Base-by-base conservation (phyloP, 352 stramenopile species). In the Chrysophaeum taylorii region DNA sequence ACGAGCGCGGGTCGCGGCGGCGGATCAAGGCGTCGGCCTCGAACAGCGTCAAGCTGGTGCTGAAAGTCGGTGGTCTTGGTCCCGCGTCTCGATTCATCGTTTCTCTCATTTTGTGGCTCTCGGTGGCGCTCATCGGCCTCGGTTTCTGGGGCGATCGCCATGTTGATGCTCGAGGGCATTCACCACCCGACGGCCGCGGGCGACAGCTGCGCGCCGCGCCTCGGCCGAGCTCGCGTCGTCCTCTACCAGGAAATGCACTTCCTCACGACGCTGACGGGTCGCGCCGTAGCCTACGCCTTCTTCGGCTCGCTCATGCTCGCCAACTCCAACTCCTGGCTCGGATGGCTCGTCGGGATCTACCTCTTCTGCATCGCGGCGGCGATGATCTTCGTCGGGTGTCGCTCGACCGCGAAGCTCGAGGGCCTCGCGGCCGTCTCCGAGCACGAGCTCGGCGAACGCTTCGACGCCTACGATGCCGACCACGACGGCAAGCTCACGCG, bases 331-430 rank as follows among this genome's bases (percentile, higher is more conserved):
- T 31, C 5, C 4, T 42, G 33, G 57, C 57, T 66, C 33, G 57
- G 57, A 2, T 23, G 12, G 33, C 2, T 27, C 57, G 57, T 66
- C 33, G 57, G 57, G 2, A 9, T 2, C 5, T 66, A 66, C 35
- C 23, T 2, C 35, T 18, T 45, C 12, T 63, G 41, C 57, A 18
- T 66, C 12, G 57, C 33, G 33, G 12, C 12, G 9, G 15, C 35
- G 16, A 66, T 66, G 57, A 31, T 66, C 57, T 66, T 38, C 57
- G 35, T 66, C 9, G 31, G 33, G 14, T 18, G 27, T 9, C 31
- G 33, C 43, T 27, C 43, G 27, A 29, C 18, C 42, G 25, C 25
- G 27, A 70, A 48, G 48, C 64, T 70, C n/a, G n/a, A n/a, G n/a
- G n/a, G n/a, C n/a, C n/a, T n/a, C n/a, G n/a, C n/a, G n/a, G n/a